Conservation (phyloP, 2,329 filamentous ascomycete genomes). For the Exophiala oligosperma region DNA sequence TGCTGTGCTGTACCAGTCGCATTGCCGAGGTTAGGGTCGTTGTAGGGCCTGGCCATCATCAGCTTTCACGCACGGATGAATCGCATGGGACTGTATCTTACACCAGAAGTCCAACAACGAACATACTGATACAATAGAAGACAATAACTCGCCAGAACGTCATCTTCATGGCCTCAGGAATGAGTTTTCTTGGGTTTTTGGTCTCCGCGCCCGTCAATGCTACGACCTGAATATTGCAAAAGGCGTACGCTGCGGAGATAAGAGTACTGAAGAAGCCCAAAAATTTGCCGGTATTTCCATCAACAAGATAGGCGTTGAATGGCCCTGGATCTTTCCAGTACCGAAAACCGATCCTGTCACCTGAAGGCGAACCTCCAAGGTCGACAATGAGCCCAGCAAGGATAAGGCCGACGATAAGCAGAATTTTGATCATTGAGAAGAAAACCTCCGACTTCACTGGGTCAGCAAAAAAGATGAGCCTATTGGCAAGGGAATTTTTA, state of each 20-base stretch:
- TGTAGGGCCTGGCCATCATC: not conserved
- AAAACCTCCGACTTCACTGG: not conserved
- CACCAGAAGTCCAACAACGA: slow-evolving; percentile 56
- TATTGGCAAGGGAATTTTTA: slow-evolving; percentile 21
- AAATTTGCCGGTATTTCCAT: slow-evolving; percentile 44
- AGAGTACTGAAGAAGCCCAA: slow-evolving; percentile 45
- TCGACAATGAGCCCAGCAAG: not conserved
- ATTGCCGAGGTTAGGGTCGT: not conserved
- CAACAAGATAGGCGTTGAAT: slow-evolving; percentile 61
- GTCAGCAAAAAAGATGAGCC: not conserved
- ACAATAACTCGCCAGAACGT: slow-evolving; percentile 56
- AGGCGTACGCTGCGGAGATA: slow-evolving; percentile 42
- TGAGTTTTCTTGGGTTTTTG: slow-evolving; percentile 49
- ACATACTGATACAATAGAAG: slow-evolving; percentile 57
- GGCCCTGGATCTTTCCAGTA: slow-evolving; percentile 57
- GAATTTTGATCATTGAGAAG: slow-evolving; percentile 9
- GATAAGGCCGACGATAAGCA: slow-evolving; percentile 11
- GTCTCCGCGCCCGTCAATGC: slow-evolving; percentile 56
- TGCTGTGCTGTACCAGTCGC: slow-evolving; percentile 50
- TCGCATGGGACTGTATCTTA: slow-evolving; percentile 51
- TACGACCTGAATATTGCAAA: slow-evolving; percentile 47
- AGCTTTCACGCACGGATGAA: slow-evolving; percentile 35
- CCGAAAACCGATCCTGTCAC: slow-evolving; percentile 42
- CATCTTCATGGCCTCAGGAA: slow-evolving; percentile 53
- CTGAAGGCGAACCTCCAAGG: not conserved